A percentile compares a stretch with the other conserved stretches of the same genome.
These are phyloP conservation scores for Rhizopogon vinicolor DNA, from an alignment of 768 basidiomycete genomes.

Conservation along the genomic window DNA sequence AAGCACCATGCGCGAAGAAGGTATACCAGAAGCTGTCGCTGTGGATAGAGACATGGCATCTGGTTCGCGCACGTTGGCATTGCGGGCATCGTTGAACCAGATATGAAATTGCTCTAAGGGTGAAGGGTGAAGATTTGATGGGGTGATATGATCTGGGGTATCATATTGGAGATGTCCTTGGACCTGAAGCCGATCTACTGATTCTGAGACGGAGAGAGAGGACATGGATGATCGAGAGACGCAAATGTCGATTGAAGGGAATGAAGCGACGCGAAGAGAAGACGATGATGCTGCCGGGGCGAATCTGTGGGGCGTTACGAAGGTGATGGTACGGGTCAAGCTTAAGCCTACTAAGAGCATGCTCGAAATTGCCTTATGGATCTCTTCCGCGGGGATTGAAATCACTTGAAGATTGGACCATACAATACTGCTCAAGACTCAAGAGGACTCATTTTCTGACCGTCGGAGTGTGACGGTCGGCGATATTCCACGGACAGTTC, in stretches of 20 bases:
- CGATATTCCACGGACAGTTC: too few species aligned
- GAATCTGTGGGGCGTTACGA: not conserved
- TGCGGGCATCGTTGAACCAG: constrained; percentile 76
- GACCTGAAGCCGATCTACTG: constrained; percentile 57
- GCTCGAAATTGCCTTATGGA: too few species aligned
- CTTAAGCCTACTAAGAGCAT: constrained; percentile 1
- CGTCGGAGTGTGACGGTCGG: too few species aligned
- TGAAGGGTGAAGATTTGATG: constrained; percentile 51
- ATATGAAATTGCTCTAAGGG: constrained; percentile 82
- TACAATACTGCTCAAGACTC: too few species aligned
- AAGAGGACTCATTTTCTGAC: too few species aligned
- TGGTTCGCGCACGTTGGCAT: constrained; percentile 70
- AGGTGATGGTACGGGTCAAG: not conserved
- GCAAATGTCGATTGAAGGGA: not conserved
- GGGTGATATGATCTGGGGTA: constrained; percentile 60
- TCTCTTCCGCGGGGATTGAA: not conserved
- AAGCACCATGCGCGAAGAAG: constrained; percentile 85
- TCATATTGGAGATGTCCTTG: constrained; percentile 75
- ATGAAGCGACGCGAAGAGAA: not conserved
- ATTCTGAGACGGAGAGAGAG: constrained; percentile 31
- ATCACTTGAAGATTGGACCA: too few species aligned
- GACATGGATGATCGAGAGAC: constrained; percentile 16
- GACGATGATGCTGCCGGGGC: not conserved
- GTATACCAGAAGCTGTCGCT: constrained; percentile 64
- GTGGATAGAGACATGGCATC: constrained; percentile 87